A percentile compares a stretch with the other conserved stretches of the same genome.
Evolutionary conservation across 352 stramenopile species (phyloP).

Genomic region (Albugo candida): DNA sequence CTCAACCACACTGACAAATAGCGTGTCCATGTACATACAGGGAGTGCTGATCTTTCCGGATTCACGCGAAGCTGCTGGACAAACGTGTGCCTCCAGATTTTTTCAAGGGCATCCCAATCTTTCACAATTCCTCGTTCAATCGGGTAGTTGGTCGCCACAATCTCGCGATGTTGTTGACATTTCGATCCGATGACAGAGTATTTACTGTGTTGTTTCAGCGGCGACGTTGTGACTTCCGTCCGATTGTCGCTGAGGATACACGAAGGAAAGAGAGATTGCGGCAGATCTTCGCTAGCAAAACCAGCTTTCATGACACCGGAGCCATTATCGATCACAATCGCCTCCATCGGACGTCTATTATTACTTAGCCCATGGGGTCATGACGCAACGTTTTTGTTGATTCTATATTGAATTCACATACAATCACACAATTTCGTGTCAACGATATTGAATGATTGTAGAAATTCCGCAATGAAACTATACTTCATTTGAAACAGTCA

Average conservation of each 20-base stretch:
- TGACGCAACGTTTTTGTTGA: no score
- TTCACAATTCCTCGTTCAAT: conserved; percentile 59
- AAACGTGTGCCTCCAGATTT: conserved; percentile 74
- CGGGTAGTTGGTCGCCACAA: conserved; percentile 43
- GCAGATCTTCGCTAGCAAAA: conserved; percentile 70
- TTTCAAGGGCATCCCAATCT: conserved; percentile 74
- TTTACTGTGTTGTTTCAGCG: conserved; percentile 43
- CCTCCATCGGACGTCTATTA: conserved; percentile 15
- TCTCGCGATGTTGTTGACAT: conserved; percentile 46
- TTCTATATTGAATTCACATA: no score
- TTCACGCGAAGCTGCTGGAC: conserved; percentile 54
- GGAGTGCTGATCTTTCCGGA: conserved; percentile 43
- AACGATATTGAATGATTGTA: no score
- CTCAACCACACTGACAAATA: neutral
- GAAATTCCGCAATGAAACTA: no score
- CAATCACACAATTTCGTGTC: no score
- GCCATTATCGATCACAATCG: conserved; percentile 77
- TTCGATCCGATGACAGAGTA: conserved; percentile 47
- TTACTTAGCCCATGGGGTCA: neutral
- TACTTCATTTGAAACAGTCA: no score
- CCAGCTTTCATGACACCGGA: conserved; percentile 66
- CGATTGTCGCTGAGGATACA: conserved; percentile 56
- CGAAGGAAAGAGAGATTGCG: conserved; percentile 43
- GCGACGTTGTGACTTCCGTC: conserved; percentile 45
- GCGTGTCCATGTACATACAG: conserved; percentile 9